Base-by-base conservation (phyloP, 2,329 filamentous ascomycete species). In the Colletotrichum sp. region DNA sequence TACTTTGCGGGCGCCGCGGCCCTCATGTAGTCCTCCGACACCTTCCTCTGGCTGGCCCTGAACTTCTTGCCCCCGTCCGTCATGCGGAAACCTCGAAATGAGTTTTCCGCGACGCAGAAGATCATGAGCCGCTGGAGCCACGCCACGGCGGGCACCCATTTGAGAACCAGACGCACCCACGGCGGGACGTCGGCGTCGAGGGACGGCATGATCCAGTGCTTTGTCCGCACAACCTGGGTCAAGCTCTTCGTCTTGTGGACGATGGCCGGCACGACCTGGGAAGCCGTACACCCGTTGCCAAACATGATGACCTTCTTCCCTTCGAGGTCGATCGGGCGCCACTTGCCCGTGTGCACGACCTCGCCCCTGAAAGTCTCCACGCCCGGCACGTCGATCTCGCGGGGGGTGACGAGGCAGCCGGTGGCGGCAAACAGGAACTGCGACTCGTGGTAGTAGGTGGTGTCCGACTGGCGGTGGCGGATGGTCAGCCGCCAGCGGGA, bases 1-100 rank as follows among this genome's bases (percentile, higher is more conserved):
- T 93, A 94, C 81, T 92, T 89, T 66, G 87, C 83, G 0, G 92
- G 92, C 0, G 89, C 90, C 3, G 81, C 84, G 10, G 81, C 79
- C 72, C 85, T 78, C 85, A 87, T 79, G 78, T 82, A 86, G 18
- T n/a, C 81, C 75, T 89, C 87, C 4, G 86, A 81, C 13, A 78
- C 75, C 24, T 81, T 81, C 8, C 88, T 82, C 24, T 83, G 76
- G 59, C 82, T 81, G 9, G 83, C 79, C 4, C 88, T 84, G 67
- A 80, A 85, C 64, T 9, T 55, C n/a, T 34, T 55, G 1, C 55
- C 70, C 6, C 28, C 30, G 1, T 55, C n/a, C 7, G 70, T 69
- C 64, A 73, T 21, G 6, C 34, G 55, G 10, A 73, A 73, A 4
- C 70, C 64, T 24, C 55, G 91, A 91, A 9, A 79, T 81, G 13